phyloP scores from a whole-genome alignment of 176 grass and related monocot genomes.

The Hordeum vulgare region MorexV3_pseudomolecules_assembly NC_058524.1:537641220-537641719 shows the following conservation, averaged over 20 bases:
- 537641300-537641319: background rate
- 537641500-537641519: slow-evolving; percentile 69
- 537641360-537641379: background rate
- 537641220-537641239: background rate
- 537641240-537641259: background rate
- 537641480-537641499: slow-evolving; percentile 68
- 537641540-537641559: background rate
- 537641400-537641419: slow-evolving; percentile 66
- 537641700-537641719: slow-evolving; percentile 78
- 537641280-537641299: slow-evolving; percentile 11
- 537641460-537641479: slow-evolving; percentile 64
- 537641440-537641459: slow-evolving; percentile 60
- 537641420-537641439: slow-evolving; percentile 69
- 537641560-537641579: background rate
- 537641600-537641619: slow-evolving; percentile 35
- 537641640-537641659: slow-evolving; percentile 73
- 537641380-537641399: background rate
- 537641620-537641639: slow-evolving; percentile 78
- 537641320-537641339: background rate
- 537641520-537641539: slow-evolving; percentile 25
- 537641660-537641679: slow-evolving; percentile 69
- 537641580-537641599: background rate
- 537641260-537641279: background rate
- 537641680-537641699: slow-evolving; percentile 73
- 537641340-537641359: background rate